A percentile compares a stretch with the other conserved stretches of the same genome.
Conservation (phyloP, 2,329 filamentous ascomycete genomes). For the Epichloe amarillans region DNA sequence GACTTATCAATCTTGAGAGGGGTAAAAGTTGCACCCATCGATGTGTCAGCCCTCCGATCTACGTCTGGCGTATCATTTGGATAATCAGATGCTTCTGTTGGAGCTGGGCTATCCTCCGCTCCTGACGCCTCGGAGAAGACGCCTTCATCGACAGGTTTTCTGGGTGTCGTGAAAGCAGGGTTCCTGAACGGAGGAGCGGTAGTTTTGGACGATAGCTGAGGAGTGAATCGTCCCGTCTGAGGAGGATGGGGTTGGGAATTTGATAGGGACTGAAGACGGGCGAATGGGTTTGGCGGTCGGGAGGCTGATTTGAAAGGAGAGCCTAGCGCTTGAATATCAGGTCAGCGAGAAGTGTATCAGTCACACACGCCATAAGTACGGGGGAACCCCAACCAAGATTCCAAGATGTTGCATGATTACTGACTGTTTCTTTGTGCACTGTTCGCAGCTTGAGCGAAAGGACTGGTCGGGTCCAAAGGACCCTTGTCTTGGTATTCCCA, state of each 20-base stretch:
- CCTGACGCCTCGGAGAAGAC: constrained; percentile 42
- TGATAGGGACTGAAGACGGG: constrained; percentile 23
- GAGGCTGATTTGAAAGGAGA: constrained; percentile 23
- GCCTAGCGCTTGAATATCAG: constrained; percentile 19
- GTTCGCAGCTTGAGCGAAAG: constrained; percentile 41
- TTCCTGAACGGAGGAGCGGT: constrained; percentile 45
- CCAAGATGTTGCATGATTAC: constrained; percentile 10
- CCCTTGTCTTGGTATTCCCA: constrained; percentile 49
- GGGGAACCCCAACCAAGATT: not conserved
- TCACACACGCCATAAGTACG: not conserved
- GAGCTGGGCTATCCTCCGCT: constrained; percentile 46
- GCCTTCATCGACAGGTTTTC: constrained; percentile 41
- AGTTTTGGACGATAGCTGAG: constrained; percentile 26
- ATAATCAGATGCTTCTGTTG: constrained; percentile 42
- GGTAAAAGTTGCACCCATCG: constrained; percentile 30
- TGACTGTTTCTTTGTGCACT: constrained; percentile 27
- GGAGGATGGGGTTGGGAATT: constrained; percentile 27
- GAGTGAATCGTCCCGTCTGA: constrained; percentile 33
- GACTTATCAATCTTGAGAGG: constrained; percentile 33
- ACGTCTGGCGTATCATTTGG: constrained; percentile 38
- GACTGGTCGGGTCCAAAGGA: constrained; percentile 47
- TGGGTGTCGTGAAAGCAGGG: constrained; percentile 50
- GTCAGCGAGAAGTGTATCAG: constrained; percentile 10
- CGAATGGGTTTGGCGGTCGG: constrained; percentile 22
- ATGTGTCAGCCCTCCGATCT: constrained; percentile 30